phyloP scores from a whole-genome alignment of 2,329 filamentous ascomycete genomes.

The Nemania sp. region DNA sequence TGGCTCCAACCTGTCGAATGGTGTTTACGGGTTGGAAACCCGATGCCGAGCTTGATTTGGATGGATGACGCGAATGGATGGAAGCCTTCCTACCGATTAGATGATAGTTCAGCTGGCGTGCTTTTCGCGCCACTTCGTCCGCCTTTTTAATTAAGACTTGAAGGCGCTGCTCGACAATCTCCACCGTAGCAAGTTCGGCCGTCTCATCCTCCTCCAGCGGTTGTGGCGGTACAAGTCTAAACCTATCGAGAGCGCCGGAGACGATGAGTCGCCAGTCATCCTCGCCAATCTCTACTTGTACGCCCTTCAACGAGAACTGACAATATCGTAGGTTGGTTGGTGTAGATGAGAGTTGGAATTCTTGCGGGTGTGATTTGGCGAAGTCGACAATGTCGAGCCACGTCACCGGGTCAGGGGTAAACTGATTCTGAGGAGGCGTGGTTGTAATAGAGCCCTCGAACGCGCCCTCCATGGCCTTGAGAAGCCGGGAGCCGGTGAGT shows the following conservation, averaged over 20 bases:
- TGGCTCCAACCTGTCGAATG: constrained; percentile 37
- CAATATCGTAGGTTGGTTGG: constrained; percentile 73
- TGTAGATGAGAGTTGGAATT: constrained; percentile 73
- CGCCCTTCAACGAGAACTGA: constrained; percentile 80
- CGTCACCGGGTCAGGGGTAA: constrained; percentile 61
- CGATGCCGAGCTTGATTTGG: constrained; percentile 44
- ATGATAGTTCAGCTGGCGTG: constrained; percentile 80
- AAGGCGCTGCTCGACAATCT: constrained; percentile 80
- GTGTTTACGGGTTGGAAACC: constrained; percentile 45
- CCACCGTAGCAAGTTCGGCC: constrained; percentile 80
- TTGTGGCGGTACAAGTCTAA: constrained; percentile 72
- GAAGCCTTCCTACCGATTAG: constrained; percentile 74
- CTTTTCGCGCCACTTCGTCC: constrained; percentile 66
- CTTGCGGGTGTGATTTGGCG: constrained; percentile 76
- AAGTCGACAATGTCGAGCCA: constrained; percentile 90
- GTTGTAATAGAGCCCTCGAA: constrained; percentile 78
- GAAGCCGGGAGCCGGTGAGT: constrained; percentile 77
- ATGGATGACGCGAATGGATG: constrained; percentile 67
- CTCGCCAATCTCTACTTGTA: constrained; percentile 82
- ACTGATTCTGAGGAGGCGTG: constrained; percentile 58
- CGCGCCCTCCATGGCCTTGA: constrained; percentile 83
- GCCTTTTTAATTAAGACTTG: constrained; percentile 78
- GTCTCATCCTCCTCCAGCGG: constrained; percentile 85
- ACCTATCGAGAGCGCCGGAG: constrained; percentile 79
- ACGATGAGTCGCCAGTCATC: constrained; percentile 86